phyloP scores from a whole-genome alignment of 441 rosid genomes.

The Adansonia grandidieri region DNA sequence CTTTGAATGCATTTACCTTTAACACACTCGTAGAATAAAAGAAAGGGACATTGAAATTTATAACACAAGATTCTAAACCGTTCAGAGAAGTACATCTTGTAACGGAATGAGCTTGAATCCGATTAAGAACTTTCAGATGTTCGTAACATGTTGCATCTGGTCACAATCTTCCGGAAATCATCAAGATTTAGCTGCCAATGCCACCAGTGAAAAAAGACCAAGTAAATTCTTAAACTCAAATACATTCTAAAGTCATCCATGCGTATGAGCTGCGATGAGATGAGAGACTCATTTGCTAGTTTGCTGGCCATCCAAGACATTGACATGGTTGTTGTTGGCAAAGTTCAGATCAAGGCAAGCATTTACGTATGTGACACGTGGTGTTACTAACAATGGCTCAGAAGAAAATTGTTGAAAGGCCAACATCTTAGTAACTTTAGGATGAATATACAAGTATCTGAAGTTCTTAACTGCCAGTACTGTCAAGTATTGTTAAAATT shows the following conservation, averaged over 20 bases:
- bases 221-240: background rate
- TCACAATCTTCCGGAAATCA: conserved; percentile 68
- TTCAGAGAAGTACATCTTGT: background rate
- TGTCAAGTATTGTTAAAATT: no score
- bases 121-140: conserved; percentile 37
- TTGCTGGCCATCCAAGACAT: background rate
- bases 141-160: conserved; percentile 66
- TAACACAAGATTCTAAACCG: background rate
- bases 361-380: no score
- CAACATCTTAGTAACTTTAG: no score
- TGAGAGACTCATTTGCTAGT: background rate
- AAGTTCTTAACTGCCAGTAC: no score
- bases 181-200: conserved; percentile 69
- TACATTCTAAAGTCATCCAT: background rate
- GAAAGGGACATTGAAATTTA: background rate
- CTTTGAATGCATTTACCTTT: background rate
- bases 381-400: background rate
- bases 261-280: no score
- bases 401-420: no score
- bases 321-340: background rate
- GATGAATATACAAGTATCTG: no score
- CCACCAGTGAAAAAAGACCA: background rate
- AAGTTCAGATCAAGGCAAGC: background rate
- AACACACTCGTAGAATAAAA: background rate
- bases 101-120: background rate